Evolutionary conservation across 495 filamentous ascomycete genomes (phyloP).

Genomic region (Penicillium flavigenum): DNA sequence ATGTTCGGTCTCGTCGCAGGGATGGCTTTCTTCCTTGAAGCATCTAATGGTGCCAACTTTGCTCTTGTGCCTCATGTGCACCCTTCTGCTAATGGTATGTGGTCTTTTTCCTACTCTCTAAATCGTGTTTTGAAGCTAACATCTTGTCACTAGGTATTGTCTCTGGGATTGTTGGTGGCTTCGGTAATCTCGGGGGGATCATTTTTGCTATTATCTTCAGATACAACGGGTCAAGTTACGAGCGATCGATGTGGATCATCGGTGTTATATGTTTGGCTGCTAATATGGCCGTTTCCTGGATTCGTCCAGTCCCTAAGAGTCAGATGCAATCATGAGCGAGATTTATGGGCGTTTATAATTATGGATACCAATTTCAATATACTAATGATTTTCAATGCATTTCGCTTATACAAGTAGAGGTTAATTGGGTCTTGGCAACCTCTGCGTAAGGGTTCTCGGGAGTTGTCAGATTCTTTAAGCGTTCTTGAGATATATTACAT

Average conservation of each 20-base stretch:
- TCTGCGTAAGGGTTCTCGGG: neutral
- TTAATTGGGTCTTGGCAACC: neutral
- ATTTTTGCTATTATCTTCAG: constrained; percentile 85
- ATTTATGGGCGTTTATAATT: neutral
- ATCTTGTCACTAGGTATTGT: constrained; percentile 54
- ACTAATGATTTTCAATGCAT: neutral
- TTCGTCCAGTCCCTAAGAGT: constrained; percentile 60
- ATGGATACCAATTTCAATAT: neutral
- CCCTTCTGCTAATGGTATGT: constrained; percentile 67
- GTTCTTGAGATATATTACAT: too few species aligned
- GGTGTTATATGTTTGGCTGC: constrained; percentile 70
- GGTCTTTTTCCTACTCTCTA: neutral
- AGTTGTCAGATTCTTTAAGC: too few species aligned
- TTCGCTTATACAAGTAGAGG: neutral
- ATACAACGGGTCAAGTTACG: constrained; percentile 66
- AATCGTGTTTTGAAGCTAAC: neutral
- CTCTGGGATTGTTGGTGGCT: constrained; percentile 72
- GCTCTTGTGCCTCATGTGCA: constrained; percentile 82
- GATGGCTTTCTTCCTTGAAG: constrained; percentile 79
- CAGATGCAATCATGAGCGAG: constrained; percentile 16
- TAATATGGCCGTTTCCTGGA: constrained; percentile 69
- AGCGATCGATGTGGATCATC: constrained; percentile 74
- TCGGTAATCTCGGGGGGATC: constrained; percentile 82
- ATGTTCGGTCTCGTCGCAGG: constrained; percentile 78
- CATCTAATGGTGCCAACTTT: constrained; percentile 83